Evolutionary conservation across 495 filamentous ascomycete species (phyloP), one percentile per base, ranked within the genome.

Genomic region (Aspergillus nidulans): DNA sequence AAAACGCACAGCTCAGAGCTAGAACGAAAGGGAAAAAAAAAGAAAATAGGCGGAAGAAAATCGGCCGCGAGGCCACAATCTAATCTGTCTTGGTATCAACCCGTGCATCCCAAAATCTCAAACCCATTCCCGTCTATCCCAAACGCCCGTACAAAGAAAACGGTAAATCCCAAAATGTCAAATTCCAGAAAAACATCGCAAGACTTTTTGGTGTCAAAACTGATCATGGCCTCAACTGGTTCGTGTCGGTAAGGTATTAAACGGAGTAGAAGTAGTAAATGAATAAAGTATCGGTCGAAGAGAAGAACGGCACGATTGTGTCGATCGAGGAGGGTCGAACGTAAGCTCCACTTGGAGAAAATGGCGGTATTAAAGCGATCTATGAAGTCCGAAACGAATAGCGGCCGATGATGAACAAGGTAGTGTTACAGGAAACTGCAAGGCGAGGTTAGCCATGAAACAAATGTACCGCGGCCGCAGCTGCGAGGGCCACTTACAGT

Each of bases 1-100:
- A 21, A 20, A 55, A 65, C 52, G 32, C 36, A 39, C 13, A 39
- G 15, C 36, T 12, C n/a, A 39, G 36, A 4, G 13, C n/a, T 39
- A 39, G n/a, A 39, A 39, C 13, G n/a, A 43, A 18, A 53, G 54
- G 20, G 23, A 52, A 59, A 28, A 25, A 60, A 52, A 20, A 55
- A 65, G 52, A 61, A 67, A 60, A 63, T 59, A 62, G 65, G 61
- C 64, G 71, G 52, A 61, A 67, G 59, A 63, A 60, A 62, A 65
- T 62, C 64, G 71, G 75, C 73, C 70, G 72, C 58, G 75, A 70
- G 72, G 73, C 73, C 72, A 60, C 63, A 57, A 62, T 74, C 72
- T 74, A 75, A 55, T 58, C 58, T 65, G 55, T 59, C 61, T 67
- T 75, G 72, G 73, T 76, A 76, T 75, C 69, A 76, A 64, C 61